Evolutionary conservation across 495 filamentous ascomycete genomes (phyloP).

Genomic region (Talaromyces thailandensis): DNA sequence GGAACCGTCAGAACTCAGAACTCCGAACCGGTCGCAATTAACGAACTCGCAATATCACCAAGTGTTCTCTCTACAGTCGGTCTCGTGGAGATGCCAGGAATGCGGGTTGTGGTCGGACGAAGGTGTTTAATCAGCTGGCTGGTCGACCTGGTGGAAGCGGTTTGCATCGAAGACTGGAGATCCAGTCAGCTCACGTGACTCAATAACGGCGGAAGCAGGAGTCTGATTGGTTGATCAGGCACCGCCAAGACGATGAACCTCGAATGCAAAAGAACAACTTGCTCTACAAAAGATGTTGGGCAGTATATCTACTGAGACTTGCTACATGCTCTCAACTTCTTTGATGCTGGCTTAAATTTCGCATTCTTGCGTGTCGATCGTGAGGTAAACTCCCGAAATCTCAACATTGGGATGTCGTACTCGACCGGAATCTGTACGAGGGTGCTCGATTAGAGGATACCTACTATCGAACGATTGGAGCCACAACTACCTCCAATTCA

Average conservation of each 20-base stretch:
- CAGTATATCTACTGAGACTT: not conserved
- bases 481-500: not conserved
- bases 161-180: conserved; percentile 30
- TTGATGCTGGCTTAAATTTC: not conserved
- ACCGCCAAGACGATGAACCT: not conserved
- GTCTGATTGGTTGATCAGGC: not conserved
- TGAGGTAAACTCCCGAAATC: not conserved
- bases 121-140: not conserved
- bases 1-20: not conserved
- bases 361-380: not conserved
- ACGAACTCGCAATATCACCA: not conserved
- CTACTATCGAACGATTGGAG: no score
- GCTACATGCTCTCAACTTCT: not conserved
- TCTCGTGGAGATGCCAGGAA: not conserved
- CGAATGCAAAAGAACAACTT: not conserved
- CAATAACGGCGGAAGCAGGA: not conserved
- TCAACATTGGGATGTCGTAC: not conserved
- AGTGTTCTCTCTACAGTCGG: not conserved
- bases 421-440: not conserved
- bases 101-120: not conserved
- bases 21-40: not conserved
- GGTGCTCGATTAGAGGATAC: not conserved
- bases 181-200: conserved; percentile 19
- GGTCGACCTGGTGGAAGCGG: conserved; percentile 16
- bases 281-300: not conserved